Evolutionary conservation across 148 eudicot genomes (phyloP).

Genomic region (Rhododendron mucronatum): DNA sequence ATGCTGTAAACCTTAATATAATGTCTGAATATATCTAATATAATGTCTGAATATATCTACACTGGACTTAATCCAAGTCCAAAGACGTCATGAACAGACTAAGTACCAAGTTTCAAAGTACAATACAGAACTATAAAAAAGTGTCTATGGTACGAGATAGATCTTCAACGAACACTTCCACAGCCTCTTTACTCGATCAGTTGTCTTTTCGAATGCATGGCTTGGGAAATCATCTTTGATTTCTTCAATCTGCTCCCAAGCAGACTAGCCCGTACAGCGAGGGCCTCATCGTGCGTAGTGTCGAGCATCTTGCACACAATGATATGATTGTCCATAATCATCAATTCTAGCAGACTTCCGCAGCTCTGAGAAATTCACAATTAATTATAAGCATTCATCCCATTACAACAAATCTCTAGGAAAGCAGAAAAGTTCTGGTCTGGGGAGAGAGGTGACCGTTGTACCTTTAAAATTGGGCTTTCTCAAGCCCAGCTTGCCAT

Average conservation of each 20-base stretch:
- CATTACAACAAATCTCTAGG: neutral
- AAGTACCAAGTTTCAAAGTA: too few relatives aligned
- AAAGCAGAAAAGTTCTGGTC: neutral
- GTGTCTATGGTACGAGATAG: neutral
- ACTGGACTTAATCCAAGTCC: too few relatives aligned
- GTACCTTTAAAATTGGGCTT: too few relatives aligned
- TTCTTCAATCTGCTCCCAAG: slow-evolving; percentile 32
- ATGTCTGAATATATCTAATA: too few relatives aligned
- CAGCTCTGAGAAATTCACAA: slow-evolving; percentile 53
- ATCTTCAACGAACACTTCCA: neutral
- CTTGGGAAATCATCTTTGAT: slow-evolving; percentile 41
- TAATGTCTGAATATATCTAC: too few relatives aligned
- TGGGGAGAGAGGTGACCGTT: neutral
- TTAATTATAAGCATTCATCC: neutral
- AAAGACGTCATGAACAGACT: too few relatives aligned
- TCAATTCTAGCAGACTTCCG: slow-evolving; percentile 55
- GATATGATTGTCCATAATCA: slow-evolving; percentile 71
- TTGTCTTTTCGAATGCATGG: neutral
- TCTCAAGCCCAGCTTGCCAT: too few relatives aligned
- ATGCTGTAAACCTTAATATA: too few relatives aligned
- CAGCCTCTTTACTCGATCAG: neutral
- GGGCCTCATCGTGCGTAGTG: slow-evolving; percentile 41
- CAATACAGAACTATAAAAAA: too few relatives aligned
- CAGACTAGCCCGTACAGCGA: slow-evolving; percentile 47
- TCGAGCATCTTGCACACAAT: slow-evolving; percentile 65